Evolutionary conservation across 352 stramenopile species (phyloP).

Genomic region (Peronospora destructor): DNA sequence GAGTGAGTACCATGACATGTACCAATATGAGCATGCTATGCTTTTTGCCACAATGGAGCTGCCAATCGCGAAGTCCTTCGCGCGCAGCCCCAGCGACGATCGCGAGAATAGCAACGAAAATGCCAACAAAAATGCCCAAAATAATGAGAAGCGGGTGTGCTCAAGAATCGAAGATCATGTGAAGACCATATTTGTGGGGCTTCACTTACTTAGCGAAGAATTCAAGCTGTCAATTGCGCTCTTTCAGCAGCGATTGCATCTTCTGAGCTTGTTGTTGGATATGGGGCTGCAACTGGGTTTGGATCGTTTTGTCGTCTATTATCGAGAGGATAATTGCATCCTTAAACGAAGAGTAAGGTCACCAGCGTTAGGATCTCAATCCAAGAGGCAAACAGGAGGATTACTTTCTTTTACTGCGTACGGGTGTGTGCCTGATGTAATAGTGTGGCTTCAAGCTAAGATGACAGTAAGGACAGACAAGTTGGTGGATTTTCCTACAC

Average conservation of each 20-base stretch:
- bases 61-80: conserved; percentile 4
- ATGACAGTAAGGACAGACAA: conserved; percentile 10
- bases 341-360: conserved; percentile 1
- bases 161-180: conserved; percentile 14
- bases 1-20: conserved; percentile 39
- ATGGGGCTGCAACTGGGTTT: conserved; percentile 31
- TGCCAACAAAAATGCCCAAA: background rate
- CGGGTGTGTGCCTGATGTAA: conserved; percentile 39
- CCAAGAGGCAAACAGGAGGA: conserved; percentile 2
- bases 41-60: conserved; percentile 34
- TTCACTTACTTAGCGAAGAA: conserved; percentile 74
- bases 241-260: conserved; percentile 21
- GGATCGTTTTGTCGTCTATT: conserved; percentile 42
- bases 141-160: background rate
- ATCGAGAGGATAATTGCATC: conserved; percentile 37
- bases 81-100: background rate
- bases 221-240: conserved; percentile 43
- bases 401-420: conserved; percentile 25
- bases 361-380: background rate
- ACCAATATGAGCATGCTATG: conserved; percentile 38
- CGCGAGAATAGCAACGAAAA: background rate
- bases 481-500: conserved; percentile 19
- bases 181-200: conserved; percentile 32
- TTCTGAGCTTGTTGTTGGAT: conserved; percentile 34
- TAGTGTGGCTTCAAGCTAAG: conserved; percentile 42